Percentiles rank a stretch among this genome's conserved stretches.
Conservation (phyloP, 176 grass and related monocot species). For the Carex kokanica region DNA sequence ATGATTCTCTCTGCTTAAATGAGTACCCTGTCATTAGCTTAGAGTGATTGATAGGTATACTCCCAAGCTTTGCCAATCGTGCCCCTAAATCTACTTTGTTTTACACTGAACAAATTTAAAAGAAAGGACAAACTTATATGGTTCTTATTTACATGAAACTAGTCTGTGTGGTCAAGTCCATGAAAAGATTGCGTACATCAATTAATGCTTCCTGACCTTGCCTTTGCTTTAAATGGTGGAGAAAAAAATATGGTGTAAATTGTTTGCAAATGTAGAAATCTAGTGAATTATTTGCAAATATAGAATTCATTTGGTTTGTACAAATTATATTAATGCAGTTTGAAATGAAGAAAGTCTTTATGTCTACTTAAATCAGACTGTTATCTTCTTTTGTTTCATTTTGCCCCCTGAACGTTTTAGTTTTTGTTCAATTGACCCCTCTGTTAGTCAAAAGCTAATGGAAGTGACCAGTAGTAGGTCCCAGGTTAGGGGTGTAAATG, state of each 20-base stretch:
- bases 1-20: slow-evolving; percentile 8
- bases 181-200: not conserved
- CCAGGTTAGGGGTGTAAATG: too few species aligned
- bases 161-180: not conserved
- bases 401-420: not conserved
- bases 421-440: slow-evolving; percentile 5
- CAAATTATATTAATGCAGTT: not conserved
- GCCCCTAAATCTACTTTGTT: not conserved
- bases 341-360: not conserved
- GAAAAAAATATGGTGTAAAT: not conserved
- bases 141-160: not conserved
- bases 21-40: not conserved
- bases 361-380: not conserved
- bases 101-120: not conserved
- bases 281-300: not conserved
- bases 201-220: not conserved
- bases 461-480: not conserved
- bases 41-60: not conserved
- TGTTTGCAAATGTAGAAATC: not conserved
- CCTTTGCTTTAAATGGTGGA: not conserved
- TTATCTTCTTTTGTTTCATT: not conserved
- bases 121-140: not conserved
- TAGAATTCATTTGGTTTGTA: not conserved
- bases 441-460: not conserved
- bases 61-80: not conserved